Evolutionary conservation across 441 rosid species (phyloP), one percentile per base, ranked within the genome.

Genomic region (Gossypium aridum): DNA sequence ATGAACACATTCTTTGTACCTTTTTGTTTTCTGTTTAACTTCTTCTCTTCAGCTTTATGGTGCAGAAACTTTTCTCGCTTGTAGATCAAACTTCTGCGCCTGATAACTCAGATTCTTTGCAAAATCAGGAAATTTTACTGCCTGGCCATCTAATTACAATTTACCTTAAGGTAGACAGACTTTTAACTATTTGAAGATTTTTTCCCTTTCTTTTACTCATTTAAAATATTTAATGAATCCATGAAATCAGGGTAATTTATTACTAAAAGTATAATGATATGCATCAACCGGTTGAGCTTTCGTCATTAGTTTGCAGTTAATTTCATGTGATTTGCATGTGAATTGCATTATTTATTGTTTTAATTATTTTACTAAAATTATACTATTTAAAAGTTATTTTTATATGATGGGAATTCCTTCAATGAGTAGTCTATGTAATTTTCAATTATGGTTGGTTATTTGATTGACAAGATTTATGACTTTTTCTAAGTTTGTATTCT

Each of bases 31-130:
- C 17, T 31, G 12, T 45, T 74, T 80, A 47, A 80, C 73, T 82
- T 79, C 70, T 75, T 72, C 22, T 84, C 73, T 71, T 76, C 80
- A 96, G 99, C 80, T 91, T 93, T 85, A 88, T 91, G 87, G 85
- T 91, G 86, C 99, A 96, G 88, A 96, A 96, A 83, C 99, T 96
- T 70, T 96, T 86, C 86, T 96, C 98, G 66, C 87, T 96, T 81
- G 83, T 92, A 17, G 99, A 96, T 87, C 96, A 88, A 85, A 96
- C 97, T 72, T 96, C 99, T 73, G 80, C 81, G 43, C 83, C 86
- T 6, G 99, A 96, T 81, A 96, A 93, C 82, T 89, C 97, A 0
- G 99, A 96, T 83, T 81, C 96, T 75, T 80, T 96, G 94, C 98
- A 96, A 82, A 93, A 96, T 85, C 99, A 96, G 75, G 99, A 96